These are phyloP conservation scores for Geotrichum macrosporum DNA, from an alignment of 1,139 yeast species.

Conservation along the genomic window DNA sequence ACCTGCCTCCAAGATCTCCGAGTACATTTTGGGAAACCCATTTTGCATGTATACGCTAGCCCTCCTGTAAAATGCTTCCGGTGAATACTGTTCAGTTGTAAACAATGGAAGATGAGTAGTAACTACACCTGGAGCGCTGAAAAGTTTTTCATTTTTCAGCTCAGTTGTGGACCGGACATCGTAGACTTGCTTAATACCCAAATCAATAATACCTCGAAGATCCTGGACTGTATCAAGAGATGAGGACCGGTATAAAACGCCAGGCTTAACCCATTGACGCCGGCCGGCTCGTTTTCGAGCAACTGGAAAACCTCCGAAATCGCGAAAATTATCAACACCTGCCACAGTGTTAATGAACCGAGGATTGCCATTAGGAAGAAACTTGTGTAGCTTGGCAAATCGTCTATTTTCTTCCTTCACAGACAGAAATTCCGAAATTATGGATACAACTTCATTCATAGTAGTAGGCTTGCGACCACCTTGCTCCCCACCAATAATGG, in stretches of 20 bases:
- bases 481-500: slow-evolving; percentile 21
- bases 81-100: slow-evolving; percentile 54
- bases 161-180: slow-evolving; percentile 70
- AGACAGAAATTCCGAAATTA: slow-evolving; percentile 50
- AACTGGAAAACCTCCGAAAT: slow-evolving; percentile 71
- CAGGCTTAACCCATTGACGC: slow-evolving; percentile 46
- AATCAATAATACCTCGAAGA: slow-evolving; percentile 17
- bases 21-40: slow-evolving; percentile 62
- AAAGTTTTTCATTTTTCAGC: slow-evolving; percentile 43
- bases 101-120: slow-evolving; percentile 61
- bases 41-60: slow-evolving; percentile 57
- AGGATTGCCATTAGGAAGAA: slow-evolving; percentile 11
- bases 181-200: slow-evolving; percentile 56
- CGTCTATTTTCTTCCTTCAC: slow-evolving; percentile 51
- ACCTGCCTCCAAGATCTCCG: slow-evolving; percentile 46
- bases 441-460: slow-evolving; percentile 51
- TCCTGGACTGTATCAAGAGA: slow-evolving; percentile 23
- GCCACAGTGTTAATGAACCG: slow-evolving; percentile 15
- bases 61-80: slow-evolving; percentile 57
- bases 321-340: slow-evolving; percentile 72
- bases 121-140: slow-evolving; percentile 43
- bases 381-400: slow-evolving; percentile 41
- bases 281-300: slow-evolving; percentile 23
- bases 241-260: slow-evolving; percentile 60
- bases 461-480: slow-evolving; percentile 50